Evolutionary conservation across 208 protist genomes (phyloP).

Genomic region (Trypanosoma scelopori): DNA sequence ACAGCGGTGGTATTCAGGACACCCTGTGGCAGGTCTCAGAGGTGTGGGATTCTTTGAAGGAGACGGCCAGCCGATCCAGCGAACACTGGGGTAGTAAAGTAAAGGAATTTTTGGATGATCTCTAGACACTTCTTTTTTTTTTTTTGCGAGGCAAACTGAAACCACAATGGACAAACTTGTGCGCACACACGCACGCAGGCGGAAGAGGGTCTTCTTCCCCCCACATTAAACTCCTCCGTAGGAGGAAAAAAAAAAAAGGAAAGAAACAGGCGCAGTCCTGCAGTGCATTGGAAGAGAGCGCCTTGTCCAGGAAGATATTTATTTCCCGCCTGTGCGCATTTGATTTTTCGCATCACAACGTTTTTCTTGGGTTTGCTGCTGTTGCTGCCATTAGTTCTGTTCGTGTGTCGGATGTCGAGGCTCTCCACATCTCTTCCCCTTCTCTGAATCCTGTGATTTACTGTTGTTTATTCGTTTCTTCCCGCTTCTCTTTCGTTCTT

Average conservation of each 20-base stretch:
- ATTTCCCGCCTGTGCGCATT: not conserved
- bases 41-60: constrained; percentile 44
- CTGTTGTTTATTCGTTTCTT: constrained; percentile 5
- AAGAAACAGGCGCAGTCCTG: not conserved
- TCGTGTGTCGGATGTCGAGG: not conserved
- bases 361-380: not conserved
- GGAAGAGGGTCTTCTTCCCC: too few species aligned
- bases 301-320: not conserved
- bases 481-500: not conserved
- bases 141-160: not conserved
- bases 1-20: constrained; percentile 31
- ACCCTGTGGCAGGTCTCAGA: constrained; percentile 61
- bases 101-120: constrained; percentile 65
- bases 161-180: not conserved
- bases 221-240: too few species aligned
- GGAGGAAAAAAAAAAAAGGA: too few species aligned
- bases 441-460: not conserved
- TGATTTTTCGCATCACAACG: not conserved
- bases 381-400: not conserved
- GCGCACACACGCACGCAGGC: too few species aligned
- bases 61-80: constrained; percentile 41
- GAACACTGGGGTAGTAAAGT: constrained; percentile 48
- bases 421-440: not conserved
- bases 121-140: constrained; percentile 25
- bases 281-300: not conserved